These are phyloP conservation scores for Dryas drummondii DNA, from an alignment of 306 rosid genomes.

Conservation along the genomic window DNA sequence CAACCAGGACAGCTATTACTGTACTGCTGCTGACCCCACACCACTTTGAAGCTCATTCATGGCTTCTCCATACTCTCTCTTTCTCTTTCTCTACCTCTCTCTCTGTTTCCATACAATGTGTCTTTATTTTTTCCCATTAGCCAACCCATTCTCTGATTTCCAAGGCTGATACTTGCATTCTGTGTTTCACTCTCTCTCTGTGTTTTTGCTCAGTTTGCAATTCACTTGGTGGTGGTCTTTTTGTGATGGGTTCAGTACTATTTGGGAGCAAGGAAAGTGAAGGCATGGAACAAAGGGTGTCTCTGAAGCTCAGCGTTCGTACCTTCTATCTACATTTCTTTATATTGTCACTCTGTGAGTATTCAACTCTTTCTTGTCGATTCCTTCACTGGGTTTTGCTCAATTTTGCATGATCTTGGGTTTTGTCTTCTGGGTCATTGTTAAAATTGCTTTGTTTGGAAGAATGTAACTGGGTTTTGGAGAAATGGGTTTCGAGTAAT, in stretches of 20 bases:
- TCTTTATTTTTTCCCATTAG: slow-evolving; percentile 21
- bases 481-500: background rate
- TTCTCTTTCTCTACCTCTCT: background rate
- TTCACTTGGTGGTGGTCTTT: background rate
- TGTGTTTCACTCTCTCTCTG: background rate
- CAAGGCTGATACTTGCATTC: slow-evolving; percentile 25
- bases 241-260: slow-evolving; percentile 8
- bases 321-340: slow-evolving; percentile 25
- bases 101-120: slow-evolving; percentile 9
- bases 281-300: slow-evolving; percentile 42
- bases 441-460: slow-evolving; percentile 9
- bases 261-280: slow-evolving; percentile 10
- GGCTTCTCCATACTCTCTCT: slow-evolving; percentile 39
- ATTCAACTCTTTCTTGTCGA: background rate
- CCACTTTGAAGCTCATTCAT: slow-evolving; percentile 58
- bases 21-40: slow-evolving; percentile 56
- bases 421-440: slow-evolving; percentile 10
- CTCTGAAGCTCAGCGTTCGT: slow-evolving; percentile 25
- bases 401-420: slow-evolving; percentile 37
- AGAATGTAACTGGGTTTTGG: slow-evolving; percentile 15
- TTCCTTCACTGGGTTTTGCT: slow-evolving; percentile 22
- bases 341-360: slow-evolving; percentile 55
- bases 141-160: slow-evolving; percentile 22
- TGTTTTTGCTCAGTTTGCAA: background rate
- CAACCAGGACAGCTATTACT: slow-evolving; percentile 57